These are phyloP conservation scores for Silene uniflora DNA, from an alignment of 148 eudicot species.

Conservation along the genomic window DNA sequence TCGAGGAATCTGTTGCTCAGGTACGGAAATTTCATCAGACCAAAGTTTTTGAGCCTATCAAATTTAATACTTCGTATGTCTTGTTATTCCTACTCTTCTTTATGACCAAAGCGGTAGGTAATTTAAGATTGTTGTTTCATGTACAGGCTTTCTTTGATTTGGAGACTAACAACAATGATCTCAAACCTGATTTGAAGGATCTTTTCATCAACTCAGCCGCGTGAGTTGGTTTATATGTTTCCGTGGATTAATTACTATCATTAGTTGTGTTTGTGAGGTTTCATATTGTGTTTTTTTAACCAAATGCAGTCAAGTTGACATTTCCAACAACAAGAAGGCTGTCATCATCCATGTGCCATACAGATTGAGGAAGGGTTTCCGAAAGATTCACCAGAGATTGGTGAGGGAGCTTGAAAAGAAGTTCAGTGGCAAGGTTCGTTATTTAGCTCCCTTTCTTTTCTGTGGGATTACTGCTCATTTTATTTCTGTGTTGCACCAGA, in stretches of 20 bases:
- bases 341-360: slow-evolving; percentile 78
- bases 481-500: too few species aligned
- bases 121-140: not conserved
- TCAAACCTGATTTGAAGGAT: slow-evolving; percentile 74
- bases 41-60: not conserved
- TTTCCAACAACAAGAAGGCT: slow-evolving; percentile 71
- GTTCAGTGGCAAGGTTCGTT: slow-evolving; percentile 85
- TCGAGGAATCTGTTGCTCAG: slow-evolving; percentile 80
- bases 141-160: slow-evolving; percentile 70
- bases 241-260: not conserved
- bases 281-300: not conserved
- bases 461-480: too few species aligned
- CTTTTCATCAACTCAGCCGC: slow-evolving; percentile 68
- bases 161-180: slow-evolving; percentile 63
- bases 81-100: not conserved
- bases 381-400: slow-evolving; percentile 67
- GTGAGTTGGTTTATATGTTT: slow-evolving; percentile 33
- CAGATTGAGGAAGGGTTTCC: slow-evolving; percentile 76
- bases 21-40: slow-evolving; percentile 13
- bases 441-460: not conserved
- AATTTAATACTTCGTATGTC: too few species aligned
- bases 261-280: not conserved
- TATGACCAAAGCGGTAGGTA: too few species aligned
- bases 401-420: slow-evolving; percentile 90
- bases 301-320: slow-evolving; percentile 60